A percentile compares a stretch with the other conserved stretches of the same genome.
Evolutionary conservation across 2,329 filamentous ascomycete species (phyloP).

Genomic region (Talaromyces amestolkiae): DNA sequence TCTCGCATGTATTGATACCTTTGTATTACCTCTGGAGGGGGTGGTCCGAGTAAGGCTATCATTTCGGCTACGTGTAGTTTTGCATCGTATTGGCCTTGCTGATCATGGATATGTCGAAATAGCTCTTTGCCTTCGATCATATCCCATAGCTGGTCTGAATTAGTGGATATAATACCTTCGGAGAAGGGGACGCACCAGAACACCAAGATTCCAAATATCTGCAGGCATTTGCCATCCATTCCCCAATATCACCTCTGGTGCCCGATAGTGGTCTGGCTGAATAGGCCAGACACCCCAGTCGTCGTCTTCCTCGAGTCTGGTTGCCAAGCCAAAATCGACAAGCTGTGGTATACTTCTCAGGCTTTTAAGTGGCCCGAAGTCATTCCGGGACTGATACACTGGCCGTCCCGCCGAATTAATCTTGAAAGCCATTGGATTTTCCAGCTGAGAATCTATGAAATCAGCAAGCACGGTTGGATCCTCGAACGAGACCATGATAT

Average conservation of each 20-base stretch:
- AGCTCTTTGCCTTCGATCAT: conserved; percentile 38
- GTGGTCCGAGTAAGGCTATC: conserved; percentile 42
- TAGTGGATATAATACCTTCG: conserved; percentile 28
- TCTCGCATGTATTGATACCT: conserved; percentile 34
- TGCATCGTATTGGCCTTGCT: conserved; percentile 36
- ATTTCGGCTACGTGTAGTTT: conserved; percentile 45
- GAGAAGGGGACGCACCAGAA: not conserved
- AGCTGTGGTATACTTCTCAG: conserved; percentile 30
- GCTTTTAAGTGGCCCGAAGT: not conserved
- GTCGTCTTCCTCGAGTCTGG: conserved; percentile 40
- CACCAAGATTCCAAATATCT: not conserved
- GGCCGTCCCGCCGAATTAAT: not conserved
- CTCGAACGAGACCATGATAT: not conserved
- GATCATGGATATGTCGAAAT: conserved; percentile 36
- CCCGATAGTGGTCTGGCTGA: not conserved
- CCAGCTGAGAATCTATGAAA: not conserved
- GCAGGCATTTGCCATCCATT: conserved; percentile 37
- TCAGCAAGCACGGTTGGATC: not conserved
- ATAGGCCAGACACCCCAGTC: conserved; percentile 36
- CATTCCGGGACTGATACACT: not conserved
- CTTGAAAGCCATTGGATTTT: not conserved
- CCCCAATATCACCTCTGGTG: not conserved
- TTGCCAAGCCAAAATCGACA: conserved; percentile 39
- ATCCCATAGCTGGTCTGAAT: conserved; percentile 33
- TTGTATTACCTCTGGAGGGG: conserved; percentile 36